Evolutionary conservation across 805 yeast genomes (phyloP).

Genomic region (Candida berthetii): DNA sequence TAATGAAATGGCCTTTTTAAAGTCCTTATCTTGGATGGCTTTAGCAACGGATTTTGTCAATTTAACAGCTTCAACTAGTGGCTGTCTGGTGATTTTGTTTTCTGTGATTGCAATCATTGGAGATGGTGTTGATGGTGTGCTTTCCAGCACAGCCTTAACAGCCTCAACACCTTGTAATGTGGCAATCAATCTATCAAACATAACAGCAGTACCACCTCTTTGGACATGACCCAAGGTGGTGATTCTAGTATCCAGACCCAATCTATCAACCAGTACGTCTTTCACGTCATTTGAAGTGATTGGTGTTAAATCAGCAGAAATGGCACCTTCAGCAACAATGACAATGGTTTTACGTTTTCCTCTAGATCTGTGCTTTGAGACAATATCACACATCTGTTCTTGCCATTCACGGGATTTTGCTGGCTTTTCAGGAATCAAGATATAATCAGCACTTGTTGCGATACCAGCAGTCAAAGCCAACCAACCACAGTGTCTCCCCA

Average conservation of each 20-base stretch:
- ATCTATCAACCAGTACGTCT: slow-evolving; percentile 52
- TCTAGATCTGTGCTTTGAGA: slow-evolving; percentile 54
- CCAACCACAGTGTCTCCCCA: slow-evolving; percentile 94
- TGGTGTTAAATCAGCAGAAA: slow-evolving; percentile 60
- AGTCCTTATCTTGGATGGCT: slow-evolving; percentile 60
- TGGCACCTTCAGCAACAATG: slow-evolving; percentile 83
- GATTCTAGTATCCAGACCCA: slow-evolving; percentile 73
- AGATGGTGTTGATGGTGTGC: slow-evolving; percentile 66
- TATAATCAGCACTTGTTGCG: slow-evolving; percentile 74
- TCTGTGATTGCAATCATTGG: slow-evolving; percentile 74
- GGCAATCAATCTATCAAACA: slow-evolving; percentile 65
- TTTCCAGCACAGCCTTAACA: slow-evolving; percentile 65
- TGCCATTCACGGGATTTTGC: slow-evolving; percentile 60
- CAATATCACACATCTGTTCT: slow-evolving; percentile 58
- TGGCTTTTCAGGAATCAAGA: slow-evolving; percentile 77
- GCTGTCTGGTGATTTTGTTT: slow-evolving; percentile 60
- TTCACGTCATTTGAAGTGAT: slow-evolving; percentile 62
- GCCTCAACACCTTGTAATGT: slow-evolving; percentile 83
- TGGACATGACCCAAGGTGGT: slow-evolving; percentile 79
- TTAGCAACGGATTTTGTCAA: slow-evolving; percentile 68
- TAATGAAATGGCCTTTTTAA: slow-evolving; percentile 61
- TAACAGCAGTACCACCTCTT: slow-evolving; percentile 80
- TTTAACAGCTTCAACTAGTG: slow-evolving; percentile 67
- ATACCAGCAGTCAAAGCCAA: slow-evolving; percentile 77
- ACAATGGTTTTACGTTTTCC: slow-evolving; percentile 79